Percentiles rank a stretch among this genome's conserved stretches.
These are phyloP conservation scores for Botryosphaeria dothidea DNA, from an alignment of 2,329 filamentous ascomycete species.

Conservation along the genomic window DNA sequence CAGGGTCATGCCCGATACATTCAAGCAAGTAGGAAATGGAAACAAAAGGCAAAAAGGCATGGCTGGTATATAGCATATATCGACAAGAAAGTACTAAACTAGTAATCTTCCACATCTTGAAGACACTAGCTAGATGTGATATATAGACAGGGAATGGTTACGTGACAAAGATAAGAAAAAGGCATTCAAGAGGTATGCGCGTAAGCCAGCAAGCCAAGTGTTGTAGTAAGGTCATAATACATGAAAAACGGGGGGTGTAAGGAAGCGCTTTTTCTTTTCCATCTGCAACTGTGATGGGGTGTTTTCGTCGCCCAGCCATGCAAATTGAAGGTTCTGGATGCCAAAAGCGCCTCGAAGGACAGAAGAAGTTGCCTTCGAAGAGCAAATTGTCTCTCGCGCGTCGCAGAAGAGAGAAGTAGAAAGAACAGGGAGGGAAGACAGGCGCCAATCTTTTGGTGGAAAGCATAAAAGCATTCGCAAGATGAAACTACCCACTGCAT, in stretches of 20 bases:
- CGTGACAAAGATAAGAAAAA: neutral
- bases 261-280: neutral
- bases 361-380: neutral
- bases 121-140: neutral
- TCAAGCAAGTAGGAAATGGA: no score
- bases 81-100: constrained; percentile 1
- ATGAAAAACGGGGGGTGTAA: neutral
- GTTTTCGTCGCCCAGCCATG: neutral
- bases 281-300: neutral
- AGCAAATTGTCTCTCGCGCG: neutral
- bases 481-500: neutral
- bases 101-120: neutral
- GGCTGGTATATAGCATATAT: constrained; percentile 15
- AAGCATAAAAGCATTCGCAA: neutral
- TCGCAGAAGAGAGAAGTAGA: neutral
- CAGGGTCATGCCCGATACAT: no score
- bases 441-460: neutral
- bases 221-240: neutral
- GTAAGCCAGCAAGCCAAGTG: neutral
- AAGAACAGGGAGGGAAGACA: neutral
- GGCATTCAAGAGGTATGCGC: neutral
- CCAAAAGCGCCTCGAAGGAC: neutral
- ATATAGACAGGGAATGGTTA: constrained; percentile 1
- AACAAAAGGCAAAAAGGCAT: neutral
- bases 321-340: neutral